Conservation (phyloP, 441 rosid genomes). For the Croton setiger region DNA sequence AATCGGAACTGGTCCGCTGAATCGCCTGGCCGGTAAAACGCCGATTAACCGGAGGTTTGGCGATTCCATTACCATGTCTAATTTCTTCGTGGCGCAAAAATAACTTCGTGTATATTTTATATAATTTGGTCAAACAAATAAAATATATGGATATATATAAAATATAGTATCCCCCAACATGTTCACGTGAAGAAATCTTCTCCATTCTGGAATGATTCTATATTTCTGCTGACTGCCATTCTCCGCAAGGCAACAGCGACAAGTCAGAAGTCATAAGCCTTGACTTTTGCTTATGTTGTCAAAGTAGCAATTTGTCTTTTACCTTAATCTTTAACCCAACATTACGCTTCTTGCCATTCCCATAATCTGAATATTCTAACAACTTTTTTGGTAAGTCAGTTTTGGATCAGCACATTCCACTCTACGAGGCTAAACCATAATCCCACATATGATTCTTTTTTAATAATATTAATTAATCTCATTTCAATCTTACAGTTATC, state of each 20-base stretch:
- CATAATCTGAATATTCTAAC: not conserved
- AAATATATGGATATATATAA: too few species aligned
- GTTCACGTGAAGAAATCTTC: not conserved
- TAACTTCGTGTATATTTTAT: too few species aligned
- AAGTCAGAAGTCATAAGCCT: not conserved
- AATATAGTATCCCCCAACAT: not conserved
- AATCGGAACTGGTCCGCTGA: too few species aligned
- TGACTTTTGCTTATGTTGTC: slow-evolving; percentile 2
- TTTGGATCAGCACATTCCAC: slow-evolving; percentile 8
- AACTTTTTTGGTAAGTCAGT: slow-evolving; percentile 9
- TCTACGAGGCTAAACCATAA: slow-evolving; percentile 11
- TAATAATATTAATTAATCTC: not conserved
- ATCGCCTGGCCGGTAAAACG: too few species aligned
- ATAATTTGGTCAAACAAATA: too few species aligned
- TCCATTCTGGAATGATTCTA: not conserved
- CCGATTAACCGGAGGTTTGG: too few species aligned
- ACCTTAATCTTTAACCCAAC: not conserved
- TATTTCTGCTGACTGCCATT: too few species aligned
- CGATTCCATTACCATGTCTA: too few species aligned
- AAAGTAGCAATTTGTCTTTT: not conserved
- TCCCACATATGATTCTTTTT: not conserved
- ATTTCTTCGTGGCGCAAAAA: too few species aligned
- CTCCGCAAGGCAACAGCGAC: not conserved
- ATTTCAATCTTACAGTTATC: too few species aligned
- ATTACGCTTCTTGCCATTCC: not conserved